Conservation (phyloP, 2,329 filamentous ascomycete genomes). For the Hypoxylon sp. region DNA sequence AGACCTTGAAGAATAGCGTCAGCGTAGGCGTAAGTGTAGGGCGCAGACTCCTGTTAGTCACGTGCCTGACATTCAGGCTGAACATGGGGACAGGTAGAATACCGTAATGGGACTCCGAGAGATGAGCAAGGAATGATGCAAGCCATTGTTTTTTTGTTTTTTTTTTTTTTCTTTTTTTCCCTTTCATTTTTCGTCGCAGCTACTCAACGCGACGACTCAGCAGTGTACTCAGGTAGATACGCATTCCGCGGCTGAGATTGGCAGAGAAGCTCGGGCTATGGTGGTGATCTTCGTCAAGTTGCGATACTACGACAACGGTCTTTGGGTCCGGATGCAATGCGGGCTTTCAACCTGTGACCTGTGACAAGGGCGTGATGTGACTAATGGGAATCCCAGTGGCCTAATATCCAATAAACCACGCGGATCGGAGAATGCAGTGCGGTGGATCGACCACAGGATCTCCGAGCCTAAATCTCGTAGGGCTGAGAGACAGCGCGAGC, state of each 20-base stretch:
- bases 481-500: constrained; percentile 40
- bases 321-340: constrained; percentile 33
- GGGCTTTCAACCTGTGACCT: constrained; percentile 27
- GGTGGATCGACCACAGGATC: constrained; percentile 42
- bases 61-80: constrained; percentile 30
- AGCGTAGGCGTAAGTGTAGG: constrained; percentile 33
- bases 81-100: constrained; percentile 5
- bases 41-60: constrained; percentile 26
- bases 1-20: constrained; percentile 30
- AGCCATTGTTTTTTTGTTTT: constrained; percentile 17
- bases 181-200: neutral
- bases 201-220: constrained; percentile 10
- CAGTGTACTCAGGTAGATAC: constrained; percentile 15
- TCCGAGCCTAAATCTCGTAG: constrained; percentile 43
- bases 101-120: constrained; percentile 1
- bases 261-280: constrained; percentile 27
- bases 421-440: constrained; percentile 38
- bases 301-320: constrained; percentile 15
- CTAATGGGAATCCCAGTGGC: constrained; percentile 28
- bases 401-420: constrained; percentile 26
- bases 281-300: constrained; percentile 28
- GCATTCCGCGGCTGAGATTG: constrained; percentile 25
- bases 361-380: constrained; percentile 33
- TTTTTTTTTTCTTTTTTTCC: no score
- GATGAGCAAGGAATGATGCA: neutral